Conservation (phyloP, 164 flowering plant genomes). For the Vitis rupestris region DNA sequence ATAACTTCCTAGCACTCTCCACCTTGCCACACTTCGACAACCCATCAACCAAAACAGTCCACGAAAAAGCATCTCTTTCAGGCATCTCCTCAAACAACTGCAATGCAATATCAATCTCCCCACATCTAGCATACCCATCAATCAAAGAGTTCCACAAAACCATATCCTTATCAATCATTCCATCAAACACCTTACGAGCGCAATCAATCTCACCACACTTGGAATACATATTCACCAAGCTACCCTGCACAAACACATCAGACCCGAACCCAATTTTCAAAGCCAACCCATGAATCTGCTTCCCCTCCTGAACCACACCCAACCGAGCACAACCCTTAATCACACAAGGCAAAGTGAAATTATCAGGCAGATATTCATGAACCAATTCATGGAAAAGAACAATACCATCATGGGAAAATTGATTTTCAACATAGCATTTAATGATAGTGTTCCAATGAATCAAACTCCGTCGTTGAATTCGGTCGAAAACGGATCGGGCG, state of each 20-base stretch:
- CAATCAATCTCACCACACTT: slow-evolving; percentile 21
- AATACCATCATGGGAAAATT: slow-evolving; percentile 26
- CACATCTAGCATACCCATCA: slow-evolving; percentile 28
- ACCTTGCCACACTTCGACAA: slow-evolving; percentile 22
- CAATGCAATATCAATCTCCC: slow-evolving; percentile 21
- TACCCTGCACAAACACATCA: slow-evolving; percentile 33
- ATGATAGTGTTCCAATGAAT: slow-evolving; percentile 33
- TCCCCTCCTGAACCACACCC: slow-evolving; percentile 31
- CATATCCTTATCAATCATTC: slow-evolving; percentile 31
- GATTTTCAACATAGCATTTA: slow-evolving; percentile 33
- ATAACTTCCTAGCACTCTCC: slow-evolving; percentile 23
- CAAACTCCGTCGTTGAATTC: slow-evolving; percentile 23
- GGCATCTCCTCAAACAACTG: slow-evolving; percentile 27
- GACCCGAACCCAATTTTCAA: slow-evolving; percentile 32
- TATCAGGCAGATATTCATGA: slow-evolving; percentile 20
- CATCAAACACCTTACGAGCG: slow-evolving; percentile 23
- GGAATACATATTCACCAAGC: slow-evolving; percentile 33
- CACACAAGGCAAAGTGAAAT: slow-evolving; percentile 37
- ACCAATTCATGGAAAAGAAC: slow-evolving; percentile 28
- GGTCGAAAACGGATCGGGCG: slow-evolving; percentile 25
- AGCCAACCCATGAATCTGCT: slow-evolving; percentile 40
- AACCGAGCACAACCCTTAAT: slow-evolving; percentile 36
- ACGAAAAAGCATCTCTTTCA: slow-evolving; percentile 24
- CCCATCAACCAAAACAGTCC: slow-evolving; percentile 33
- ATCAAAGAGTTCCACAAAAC: slow-evolving; percentile 33